Evolutionary conservation across 352 stramenopile species (phyloP).

Genomic region (Saprolegnia parasitica): DNA sequence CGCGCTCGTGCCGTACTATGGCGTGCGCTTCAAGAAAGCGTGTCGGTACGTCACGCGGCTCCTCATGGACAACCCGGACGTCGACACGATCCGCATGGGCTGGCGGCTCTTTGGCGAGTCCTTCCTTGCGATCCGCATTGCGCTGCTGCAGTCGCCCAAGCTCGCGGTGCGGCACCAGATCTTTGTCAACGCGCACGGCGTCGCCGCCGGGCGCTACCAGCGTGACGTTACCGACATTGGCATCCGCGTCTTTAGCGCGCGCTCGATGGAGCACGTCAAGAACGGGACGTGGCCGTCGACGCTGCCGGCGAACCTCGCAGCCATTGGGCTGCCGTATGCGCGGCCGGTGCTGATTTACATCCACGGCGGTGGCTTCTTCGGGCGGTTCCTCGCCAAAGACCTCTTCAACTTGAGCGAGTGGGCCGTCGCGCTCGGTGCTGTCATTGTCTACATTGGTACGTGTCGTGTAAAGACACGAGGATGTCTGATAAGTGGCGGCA

Average conservation of each 20-base stretch:
- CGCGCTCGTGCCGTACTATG: conserved; percentile 77
- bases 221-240: conserved; percentile 53
- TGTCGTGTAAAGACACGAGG: too few species aligned
- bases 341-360: conserved; percentile 80
- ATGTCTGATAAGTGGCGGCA: conserved; percentile 30
- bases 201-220: conserved; percentile 26
- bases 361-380: conserved; percentile 83
- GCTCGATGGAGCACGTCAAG: conserved; percentile 55
- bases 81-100: conserved; percentile 81
- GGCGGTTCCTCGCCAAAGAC: conserved; percentile 83
- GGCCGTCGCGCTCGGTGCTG: conserved; percentile 58
- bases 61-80: conserved; percentile 72
- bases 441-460: conserved; percentile 85
- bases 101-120: conserved; percentile 84
- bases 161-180: conserved; percentile 62
- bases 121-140: conserved; percentile 58
- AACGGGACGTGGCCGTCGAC: conserved; percentile 63
- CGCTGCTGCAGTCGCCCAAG: conserved; percentile 53
- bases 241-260: conserved; percentile 64
- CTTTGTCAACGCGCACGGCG: conserved; percentile 54
- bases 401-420: conserved; percentile 70
- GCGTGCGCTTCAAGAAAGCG: conserved; percentile 65
- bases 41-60: conserved; percentile 68
- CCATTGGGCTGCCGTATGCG: conserved; percentile 57
- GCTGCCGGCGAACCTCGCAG: conserved; percentile 57